Conservation (phyloP, 768 basidiomycete genomes). For the Lentinula lateritia region DNA sequence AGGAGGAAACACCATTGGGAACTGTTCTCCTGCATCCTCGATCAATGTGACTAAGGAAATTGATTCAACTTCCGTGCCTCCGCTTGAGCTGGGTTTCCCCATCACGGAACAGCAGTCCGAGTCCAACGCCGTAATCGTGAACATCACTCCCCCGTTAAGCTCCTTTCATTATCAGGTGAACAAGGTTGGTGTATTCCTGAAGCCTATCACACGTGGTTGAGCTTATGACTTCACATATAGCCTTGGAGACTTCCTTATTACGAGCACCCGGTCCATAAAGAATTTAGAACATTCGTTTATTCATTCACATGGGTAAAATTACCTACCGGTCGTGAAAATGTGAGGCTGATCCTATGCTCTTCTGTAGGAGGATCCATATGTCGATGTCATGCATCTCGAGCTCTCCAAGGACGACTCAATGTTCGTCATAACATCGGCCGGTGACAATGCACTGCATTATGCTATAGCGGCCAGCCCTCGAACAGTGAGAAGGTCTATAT, state of each 20-base stretch:
- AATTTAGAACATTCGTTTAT: constrained; percentile 59
- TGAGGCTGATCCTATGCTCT: background rate
- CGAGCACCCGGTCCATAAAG: constrained; percentile 62
- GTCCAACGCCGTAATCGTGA: constrained; percentile 30
- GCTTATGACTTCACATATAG: constrained; percentile 20
- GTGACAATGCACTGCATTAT: constrained; percentile 78
- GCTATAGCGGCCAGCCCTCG: constrained; percentile 60
- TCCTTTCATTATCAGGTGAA: constrained; percentile 60
- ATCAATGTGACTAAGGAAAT: constrained; percentile 26
- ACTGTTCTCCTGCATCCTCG: constrained; percentile 33
- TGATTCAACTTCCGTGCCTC: constrained; percentile 25
- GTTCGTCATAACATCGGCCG: constrained; percentile 72
- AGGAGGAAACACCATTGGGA: constrained; percentile 53
- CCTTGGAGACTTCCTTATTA: constrained; percentile 69
- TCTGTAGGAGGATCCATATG: constrained; percentile 63
- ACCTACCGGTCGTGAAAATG: background rate
- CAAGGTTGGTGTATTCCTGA: constrained; percentile 26
- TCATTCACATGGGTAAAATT: constrained; percentile 52
- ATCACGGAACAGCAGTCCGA: constrained; percentile 18
- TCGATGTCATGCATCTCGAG: constrained; percentile 61
- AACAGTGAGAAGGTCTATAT: constrained; percentile 27
- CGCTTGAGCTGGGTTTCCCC: constrained; percentile 37
- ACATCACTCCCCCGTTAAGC: constrained; percentile 48
- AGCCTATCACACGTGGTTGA: background rate
- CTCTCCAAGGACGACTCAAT: constrained; percentile 59